Base-by-base conservation (phyloP, 257 asterid genomes). In the Ilex aquifolium region DNA sequence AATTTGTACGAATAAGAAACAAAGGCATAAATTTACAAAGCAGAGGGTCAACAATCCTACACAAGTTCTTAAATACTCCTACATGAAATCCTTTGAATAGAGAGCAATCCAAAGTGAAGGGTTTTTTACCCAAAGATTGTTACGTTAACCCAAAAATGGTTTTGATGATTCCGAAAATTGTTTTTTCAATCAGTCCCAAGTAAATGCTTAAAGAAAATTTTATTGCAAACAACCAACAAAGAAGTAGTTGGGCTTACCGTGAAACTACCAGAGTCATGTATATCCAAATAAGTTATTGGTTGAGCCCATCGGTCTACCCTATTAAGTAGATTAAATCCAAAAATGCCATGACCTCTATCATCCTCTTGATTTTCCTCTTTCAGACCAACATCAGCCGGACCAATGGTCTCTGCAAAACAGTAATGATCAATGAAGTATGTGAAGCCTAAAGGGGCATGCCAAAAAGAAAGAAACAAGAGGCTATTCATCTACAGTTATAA, bases 241-340 rank as follows among this genome's bases (percentile, higher is more conserved):
- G 52, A 63, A 59, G 61, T 27, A 53, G 21, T 39, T 65, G 62
- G 71, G 60, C 74, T 68, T 80, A 92, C 99, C 62, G 96, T 85
- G 78, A 92, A 92, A 69, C 64, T 72, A 67, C 77, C 63, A 36
- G 87, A 86, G 67, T 89, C 97, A 2, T 92, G 90, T 65, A 92
- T 67, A 76, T 84, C 93, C 70, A 92, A 78, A 60, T 92, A 92
- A 31, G 91, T 89, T 66, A 92, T 78, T 39, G 97, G 99, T 67
- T 89, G 98, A 62, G 91, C 75, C 98, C 97, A 92, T 61, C 94
- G 77, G 82, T 79, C 82, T 15, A 78, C 89, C 81, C 97, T 78
- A 68, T 76, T 87, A 76, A 82, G 83, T 32, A 86, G 72, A 59
- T 73, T 70, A 54, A 85, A 67, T 59, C 96, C 95, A 54, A 85